Base-by-base conservation (phyloP, 129 eudicot species). In the Flaveria trinervia region DNA sequence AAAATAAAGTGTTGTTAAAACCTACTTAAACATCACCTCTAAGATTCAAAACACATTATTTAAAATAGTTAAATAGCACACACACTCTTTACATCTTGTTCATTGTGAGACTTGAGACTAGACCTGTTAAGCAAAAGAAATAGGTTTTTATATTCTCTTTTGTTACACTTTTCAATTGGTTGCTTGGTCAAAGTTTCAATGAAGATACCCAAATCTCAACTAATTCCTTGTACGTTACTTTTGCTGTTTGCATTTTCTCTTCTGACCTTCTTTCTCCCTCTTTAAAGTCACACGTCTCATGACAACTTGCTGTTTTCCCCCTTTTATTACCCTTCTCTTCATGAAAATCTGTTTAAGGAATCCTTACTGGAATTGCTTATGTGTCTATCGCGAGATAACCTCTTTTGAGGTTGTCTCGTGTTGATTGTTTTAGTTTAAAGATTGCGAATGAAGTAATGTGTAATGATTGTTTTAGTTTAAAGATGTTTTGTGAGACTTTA, bases 131-230 rank as follows among this genome's bases (percentile, higher is more conserved):
- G 25, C 23, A 60, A 60, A 23, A 16, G 16, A 9, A 60, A 60
- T 33, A 23, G 25, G 66, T 60, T 60, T 23, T 60, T 22, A 25
- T 22, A 10, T 26, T 61, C 30, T 57, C 9, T 61, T 26, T 20
- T 4, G 7, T 26, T 26, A 26, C 28, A 61, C 44, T 61, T 61
- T 61, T 61, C 16, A 61, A 59, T 23, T 59, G 36, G 36, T 59
- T 59, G 36, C 65, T 59, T 59, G 65, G 65, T 59, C 65, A 59
- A 23, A 59, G 16, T 10, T 23, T 23, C n/a, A 59, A 59, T 59
- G 15, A 59, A 26, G 68, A 61, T 28, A 61, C 28, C 68, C 44
- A 61, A 26, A 61, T 61, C 68, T 61, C 68, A 61, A 61, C 68
- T 26, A 44, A 15, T 61, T 26, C 43, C 68, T 61, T 61, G 12